Conservation (phyloP, 2,329 filamentous ascomycete genomes). For the Beauveria medogensis region DNA sequence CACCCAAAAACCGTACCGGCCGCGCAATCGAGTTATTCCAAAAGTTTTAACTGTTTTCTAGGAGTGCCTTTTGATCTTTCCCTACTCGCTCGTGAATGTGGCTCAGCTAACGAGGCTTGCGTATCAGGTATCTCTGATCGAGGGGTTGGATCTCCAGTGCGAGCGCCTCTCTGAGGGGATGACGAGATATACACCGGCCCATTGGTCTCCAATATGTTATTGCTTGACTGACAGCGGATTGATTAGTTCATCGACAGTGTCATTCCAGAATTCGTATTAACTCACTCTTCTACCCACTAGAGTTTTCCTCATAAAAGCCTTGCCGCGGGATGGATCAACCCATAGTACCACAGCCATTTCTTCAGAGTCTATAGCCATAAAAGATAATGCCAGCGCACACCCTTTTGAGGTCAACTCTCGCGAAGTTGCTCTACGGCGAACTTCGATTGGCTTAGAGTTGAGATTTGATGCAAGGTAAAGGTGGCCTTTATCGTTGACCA, state of each 20-base stretch:
- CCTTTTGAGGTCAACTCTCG: slow-evolving; percentile 30
- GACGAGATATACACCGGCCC: slow-evolving; percentile 1
- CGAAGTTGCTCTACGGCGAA: slow-evolving; percentile 26
- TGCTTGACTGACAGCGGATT: background rate
- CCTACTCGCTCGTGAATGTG: background rate
- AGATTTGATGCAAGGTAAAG: slow-evolving; percentile 30
- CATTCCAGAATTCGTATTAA: background rate
- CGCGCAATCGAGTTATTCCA: background rate
- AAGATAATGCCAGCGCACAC: slow-evolving; percentile 29
- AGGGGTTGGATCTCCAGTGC: background rate
- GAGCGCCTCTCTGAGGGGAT: background rate
- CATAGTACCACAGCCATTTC: slow-evolving; percentile 31
- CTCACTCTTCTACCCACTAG: slow-evolving; percentile 15
- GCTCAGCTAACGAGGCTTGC: background rate
- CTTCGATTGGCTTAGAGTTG: slow-evolving; percentile 30
- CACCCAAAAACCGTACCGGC: background rate
- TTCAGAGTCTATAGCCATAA: slow-evolving; percentile 29
- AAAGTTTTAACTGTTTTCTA: background rate
- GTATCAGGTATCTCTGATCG: background rate
- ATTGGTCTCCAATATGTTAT: slow-evolving; percentile 2
- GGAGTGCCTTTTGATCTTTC: background rate
- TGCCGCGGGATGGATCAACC: slow-evolving; percentile 26
- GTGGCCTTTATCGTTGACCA: slow-evolving; percentile 33
- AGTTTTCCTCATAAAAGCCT: slow-evolving; percentile 25
- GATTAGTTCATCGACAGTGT: background rate